phyloP scores from a whole-genome alignment of 495 filamentous ascomycete species.

The Daldinia childiae region DNA sequence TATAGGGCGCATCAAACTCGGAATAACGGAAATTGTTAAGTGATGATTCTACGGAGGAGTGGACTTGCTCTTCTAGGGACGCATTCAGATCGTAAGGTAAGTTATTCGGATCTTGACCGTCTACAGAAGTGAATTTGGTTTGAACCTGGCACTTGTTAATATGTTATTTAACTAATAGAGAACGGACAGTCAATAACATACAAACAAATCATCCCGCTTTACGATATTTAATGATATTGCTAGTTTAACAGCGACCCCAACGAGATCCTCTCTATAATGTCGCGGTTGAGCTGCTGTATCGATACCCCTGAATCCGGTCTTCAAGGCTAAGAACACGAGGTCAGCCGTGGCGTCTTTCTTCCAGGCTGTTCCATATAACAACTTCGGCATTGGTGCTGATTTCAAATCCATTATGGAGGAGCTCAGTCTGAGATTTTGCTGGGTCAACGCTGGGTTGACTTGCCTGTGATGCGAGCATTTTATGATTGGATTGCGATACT shows the following conservation, averaged over 20 bases:
- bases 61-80: slow-evolving; percentile 68
- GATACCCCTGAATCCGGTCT: slow-evolving; percentile 75
- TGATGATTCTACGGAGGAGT: slow-evolving; percentile 71
- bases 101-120: slow-evolving; percentile 66
- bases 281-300: slow-evolving; percentile 83
- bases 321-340: slow-evolving; percentile 74
- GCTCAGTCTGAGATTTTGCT: background rate
- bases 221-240: slow-evolving; percentile 67
- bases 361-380: slow-evolving; percentile 91
- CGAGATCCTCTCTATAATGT: slow-evolving; percentile 80
- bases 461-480: background rate
- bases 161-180: background rate
- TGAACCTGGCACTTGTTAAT: slow-evolving; percentile 66
- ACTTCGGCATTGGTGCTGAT: slow-evolving; percentile 57
- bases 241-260: slow-evolving; percentile 69
- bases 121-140: slow-evolving; percentile 78
- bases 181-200: slow-evolving; percentile 46
- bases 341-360: slow-evolving; percentile 75
- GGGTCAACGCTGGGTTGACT: background rate
- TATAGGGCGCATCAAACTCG: slow-evolving; percentile 61
- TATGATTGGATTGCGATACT: background rate
- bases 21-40: slow-evolving; percentile 67
- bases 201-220: slow-evolving; percentile 68
- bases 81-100: slow-evolving; percentile 67
- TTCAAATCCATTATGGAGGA: slow-evolving; percentile 20